phyloP scores from a whole-genome alignment of 2,329 filamentous ascomycete species.

The Seiridium cupressi region DNA sequence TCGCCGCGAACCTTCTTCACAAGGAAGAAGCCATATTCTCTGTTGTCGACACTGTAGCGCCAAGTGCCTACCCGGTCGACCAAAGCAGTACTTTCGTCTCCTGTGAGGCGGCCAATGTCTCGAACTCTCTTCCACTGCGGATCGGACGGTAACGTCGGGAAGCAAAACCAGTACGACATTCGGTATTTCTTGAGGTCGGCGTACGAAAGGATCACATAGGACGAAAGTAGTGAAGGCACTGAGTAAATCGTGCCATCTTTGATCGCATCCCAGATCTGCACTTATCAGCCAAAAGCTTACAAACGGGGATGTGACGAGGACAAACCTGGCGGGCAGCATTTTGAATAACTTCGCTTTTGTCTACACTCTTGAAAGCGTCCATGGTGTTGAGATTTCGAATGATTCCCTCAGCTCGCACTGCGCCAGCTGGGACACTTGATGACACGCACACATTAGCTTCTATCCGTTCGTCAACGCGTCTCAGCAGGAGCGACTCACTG shows the following conservation, averaged over 20 bases:
- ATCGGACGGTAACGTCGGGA: slow-evolving; percentile 87
- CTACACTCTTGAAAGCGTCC: slow-evolving; percentile 84
- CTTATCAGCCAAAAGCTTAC: neutral
- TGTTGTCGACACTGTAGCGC: slow-evolving; percentile 75
- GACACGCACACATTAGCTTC: neutral
- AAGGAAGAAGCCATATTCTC: slow-evolving; percentile 95
- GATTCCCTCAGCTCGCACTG: slow-evolving; percentile 82
- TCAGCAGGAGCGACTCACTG: slow-evolving; percentile 57
- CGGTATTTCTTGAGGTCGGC: slow-evolving; percentile 97
- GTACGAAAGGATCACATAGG: slow-evolving; percentile 86
- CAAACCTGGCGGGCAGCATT: slow-evolving; percentile 75
- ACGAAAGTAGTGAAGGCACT: slow-evolving; percentile 84
- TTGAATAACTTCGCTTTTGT: slow-evolving; percentile 76
- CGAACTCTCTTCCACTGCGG: slow-evolving; percentile 72
- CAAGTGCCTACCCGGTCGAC: slow-evolving; percentile 85
- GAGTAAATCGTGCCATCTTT: slow-evolving; percentile 95
- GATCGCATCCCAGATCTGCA: slow-evolving; percentile 96
- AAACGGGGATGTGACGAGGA: slow-evolving; percentile 3
- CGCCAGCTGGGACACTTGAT: slow-evolving; percentile 9
- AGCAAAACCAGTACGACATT: slow-evolving; percentile 98
- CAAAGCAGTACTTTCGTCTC: slow-evolving; percentile 72
- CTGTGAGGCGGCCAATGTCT: slow-evolving; percentile 53
- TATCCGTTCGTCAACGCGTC: neutral
- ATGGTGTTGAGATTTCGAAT: slow-evolving; percentile 97
- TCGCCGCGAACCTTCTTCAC: slow-evolving; percentile 67